Evolutionary conservation across 1,284 basidiomycete species (phyloP).

Genomic region (Hemileia vastatrix): DNA sequence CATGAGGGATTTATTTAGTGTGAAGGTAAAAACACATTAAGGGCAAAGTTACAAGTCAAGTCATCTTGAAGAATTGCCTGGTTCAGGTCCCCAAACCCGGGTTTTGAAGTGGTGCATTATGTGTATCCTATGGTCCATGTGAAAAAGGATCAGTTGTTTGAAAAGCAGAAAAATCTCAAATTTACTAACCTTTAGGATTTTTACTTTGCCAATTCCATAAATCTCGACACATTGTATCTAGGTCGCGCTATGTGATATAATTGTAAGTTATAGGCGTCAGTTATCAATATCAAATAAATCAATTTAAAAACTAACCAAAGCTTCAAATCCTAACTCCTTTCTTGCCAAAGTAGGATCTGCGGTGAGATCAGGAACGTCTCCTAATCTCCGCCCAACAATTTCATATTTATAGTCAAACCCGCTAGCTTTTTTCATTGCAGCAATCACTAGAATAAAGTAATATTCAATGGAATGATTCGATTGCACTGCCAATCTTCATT

Average conservation of each 20-base stretch:
- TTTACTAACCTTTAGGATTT: slow-evolving; percentile 45
- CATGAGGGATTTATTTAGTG: too few relatives aligned
- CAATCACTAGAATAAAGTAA: slow-evolving; percentile 52
- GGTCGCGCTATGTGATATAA: slow-evolving; percentile 50
- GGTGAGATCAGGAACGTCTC: slow-evolving; percentile 94
- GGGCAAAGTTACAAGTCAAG: too few relatives aligned
- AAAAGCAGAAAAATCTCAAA: slow-evolving; percentile 22
- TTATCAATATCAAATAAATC: background rate
- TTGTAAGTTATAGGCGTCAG: too few relatives aligned
- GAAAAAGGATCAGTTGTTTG: too few relatives aligned
- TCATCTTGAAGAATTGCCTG: too few relatives aligned
- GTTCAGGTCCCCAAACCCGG: too few relatives aligned
- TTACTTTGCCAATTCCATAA: slow-evolving; percentile 77
- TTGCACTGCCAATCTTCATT: background rate
- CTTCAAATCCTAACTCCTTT: slow-evolving; percentile 88
- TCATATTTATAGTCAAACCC: slow-evolving; percentile 81
- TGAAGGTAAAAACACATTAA: too few relatives aligned
- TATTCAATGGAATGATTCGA: slow-evolving; percentile 43
- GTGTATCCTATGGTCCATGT: too few relatives aligned
- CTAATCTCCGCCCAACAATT: slow-evolving; percentile 79
- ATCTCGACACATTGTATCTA: slow-evolving; percentile 84
- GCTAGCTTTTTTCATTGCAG: slow-evolving; percentile 86
- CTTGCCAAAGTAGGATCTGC: slow-evolving; percentile 85
- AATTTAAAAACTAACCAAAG: slow-evolving; percentile 47
- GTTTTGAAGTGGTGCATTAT: too few relatives aligned